Evolutionary conservation across 1,139 yeast genomes (phyloP), one percentile per base, ranked within the genome.

Genomic region (Candida buenavistaensis): DNA sequence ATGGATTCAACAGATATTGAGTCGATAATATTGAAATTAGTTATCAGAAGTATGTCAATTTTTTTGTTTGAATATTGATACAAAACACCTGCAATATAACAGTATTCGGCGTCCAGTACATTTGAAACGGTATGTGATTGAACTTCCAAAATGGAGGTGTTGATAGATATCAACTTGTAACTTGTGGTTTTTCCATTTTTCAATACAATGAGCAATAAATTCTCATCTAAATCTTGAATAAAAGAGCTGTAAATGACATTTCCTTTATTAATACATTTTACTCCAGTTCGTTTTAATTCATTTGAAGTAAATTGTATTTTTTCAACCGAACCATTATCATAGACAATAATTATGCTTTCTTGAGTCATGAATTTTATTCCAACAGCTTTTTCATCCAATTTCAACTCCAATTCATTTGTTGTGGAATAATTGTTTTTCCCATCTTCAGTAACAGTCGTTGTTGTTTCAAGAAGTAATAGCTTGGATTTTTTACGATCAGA

Each of bases 401-500:
- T 48, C n/a, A 46, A 34, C 33, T 47, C 54, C 30, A 37, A 30
- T 26, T 40, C 35, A 31, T 40, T 36, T 22, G 23, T 29, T 2
- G 46, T 38, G 8, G 29, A 19, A 11, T 36, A 33, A 10, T 32
- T 33, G 13, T 27, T 23, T 10, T 37, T 39, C 16, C 38, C 46
- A 22, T 30, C 35, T 20, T 41, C 48, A 21, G 36, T 35, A 3
- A 41, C 37, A 11, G 46, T 46, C 32, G 55, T 58, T n/a, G 16
- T 32, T 17, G 37, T 56, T 59, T 53, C 55, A 28, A 72, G 57
- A 30, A 73, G 52, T 48, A 67, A 59, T 30, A 77, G 50, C 44
- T 60, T 68, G 34, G 64, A 53, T 38, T 57, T 68, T 38, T 62
- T 67, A 41, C 80, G 64, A 39, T 76, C 81, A 7, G 73, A 66